These are phyloP conservation scores for Phoma herbarum DNA, from an alignment of 2,329 filamentous ascomycete species.

Conservation along the genomic window DNA sequence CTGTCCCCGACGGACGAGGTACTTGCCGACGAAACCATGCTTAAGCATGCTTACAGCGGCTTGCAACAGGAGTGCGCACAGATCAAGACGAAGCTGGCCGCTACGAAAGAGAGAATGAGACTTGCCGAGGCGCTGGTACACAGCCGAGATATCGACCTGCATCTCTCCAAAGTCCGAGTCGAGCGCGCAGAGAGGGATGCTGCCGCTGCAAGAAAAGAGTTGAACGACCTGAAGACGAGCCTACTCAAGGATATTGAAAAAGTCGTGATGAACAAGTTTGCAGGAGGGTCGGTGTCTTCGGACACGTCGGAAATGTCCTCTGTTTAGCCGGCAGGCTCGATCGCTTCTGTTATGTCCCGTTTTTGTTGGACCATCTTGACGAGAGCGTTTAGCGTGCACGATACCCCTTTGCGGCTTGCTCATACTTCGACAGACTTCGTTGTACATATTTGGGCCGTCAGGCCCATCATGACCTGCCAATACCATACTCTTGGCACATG, in stretches of 20 bases:
- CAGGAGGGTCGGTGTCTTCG: constrained; percentile 14
- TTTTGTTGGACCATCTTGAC: constrained; percentile 12
- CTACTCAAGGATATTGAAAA: constrained; percentile 14
- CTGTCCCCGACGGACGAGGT: constrained; percentile 23
- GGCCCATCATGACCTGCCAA: constrained; percentile 6
- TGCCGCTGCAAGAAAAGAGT: constrained; percentile 21
- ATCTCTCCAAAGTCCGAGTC: constrained; percentile 17
- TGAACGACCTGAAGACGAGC: constrained; percentile 15
- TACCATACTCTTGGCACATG: background rate
- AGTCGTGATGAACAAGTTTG: constrained; percentile 22
- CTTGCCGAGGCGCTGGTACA: constrained; percentile 24
- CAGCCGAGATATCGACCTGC: constrained; percentile 19
- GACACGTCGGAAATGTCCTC: constrained; percentile 15
- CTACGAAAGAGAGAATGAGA: constrained; percentile 25
- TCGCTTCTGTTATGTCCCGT: background rate
- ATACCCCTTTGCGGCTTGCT: constrained; percentile 19
- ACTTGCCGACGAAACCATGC: constrained; percentile 24
- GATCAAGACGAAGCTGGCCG: constrained; percentile 19
- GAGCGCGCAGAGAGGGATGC: constrained; percentile 23
- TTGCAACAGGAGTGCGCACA: constrained; percentile 24
- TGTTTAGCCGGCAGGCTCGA: background rate
- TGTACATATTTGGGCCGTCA: constrained; percentile 11
- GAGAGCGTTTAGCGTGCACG: constrained; percentile 20
- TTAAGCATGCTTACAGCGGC: constrained; percentile 27
- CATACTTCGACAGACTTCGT: constrained; percentile 11